Evolutionary conservation across 257 asterid genomes (phyloP), one percentile per base, ranked within the genome.

Genomic region (Plantago ovata): DNA sequence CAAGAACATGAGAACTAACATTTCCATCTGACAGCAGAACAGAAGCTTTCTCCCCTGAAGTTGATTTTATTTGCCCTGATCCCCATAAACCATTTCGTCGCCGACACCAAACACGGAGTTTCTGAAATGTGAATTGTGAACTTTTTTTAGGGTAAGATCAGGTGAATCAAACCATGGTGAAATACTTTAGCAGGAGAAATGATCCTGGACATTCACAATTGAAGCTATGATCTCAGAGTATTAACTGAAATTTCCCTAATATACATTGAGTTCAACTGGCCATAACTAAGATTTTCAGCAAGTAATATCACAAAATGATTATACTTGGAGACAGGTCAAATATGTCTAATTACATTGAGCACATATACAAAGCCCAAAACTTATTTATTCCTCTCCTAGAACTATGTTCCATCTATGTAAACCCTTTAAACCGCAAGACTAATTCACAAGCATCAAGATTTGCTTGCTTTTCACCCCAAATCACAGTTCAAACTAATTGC

Each of bases 31-130:
- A 62, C 28, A 82, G 84, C 65, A 76, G 73, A 68, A 92, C 83
- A 16, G 68, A 68, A 62, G 86, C 89, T 65, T 69, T 81, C 65
- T 81, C 90, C 68, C 93, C 96, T 52, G 86, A 77, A 72, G 77
- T 83, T 59, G 93, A 85, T 63, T 69, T 84, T 64, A 88, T 80
- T 55, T 78, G 79, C 54, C 98, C 98, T 38, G 62, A 71, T 52
- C 79, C 88, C 98, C 95, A 92, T 33, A 40, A 69, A 59, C 81
- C 78, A 67, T 74, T 75, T 44, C 60, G 70, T 61, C 51, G 79
- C 61, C 69, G 78, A 78, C 86, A 83, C 98, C 96, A 92, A 61
- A 88, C 85, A 56, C 78, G 72, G 63, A 81, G 79, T 64, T 80
- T 85, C 98, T 92, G 87, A 79, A 80, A 64, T 12, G 22, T 13